These are phyloP conservation scores for Dipteronia dyeriana DNA, from an alignment of 345 rosid species.

Conservation along the genomic window DNA sequence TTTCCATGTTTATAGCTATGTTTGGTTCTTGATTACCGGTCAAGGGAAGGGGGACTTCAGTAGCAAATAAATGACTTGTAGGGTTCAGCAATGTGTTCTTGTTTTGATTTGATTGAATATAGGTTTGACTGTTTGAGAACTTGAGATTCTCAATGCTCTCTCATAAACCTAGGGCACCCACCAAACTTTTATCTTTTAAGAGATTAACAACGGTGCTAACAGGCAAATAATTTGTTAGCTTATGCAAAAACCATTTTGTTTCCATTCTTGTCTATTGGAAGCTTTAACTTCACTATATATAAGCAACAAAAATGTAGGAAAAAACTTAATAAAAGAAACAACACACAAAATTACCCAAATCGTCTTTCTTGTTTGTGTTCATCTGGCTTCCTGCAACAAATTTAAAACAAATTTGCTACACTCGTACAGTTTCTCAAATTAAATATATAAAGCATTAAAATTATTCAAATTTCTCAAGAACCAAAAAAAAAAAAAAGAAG, in stretches of 20 bases:
- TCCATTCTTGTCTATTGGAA: constrained; percentile 10
- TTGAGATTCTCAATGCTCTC: constrained; percentile 18
- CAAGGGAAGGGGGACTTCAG: constrained; percentile 1
- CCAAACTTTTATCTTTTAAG: not conserved
- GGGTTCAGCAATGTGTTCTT: constrained; percentile 20
- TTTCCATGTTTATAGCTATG: not conserved
- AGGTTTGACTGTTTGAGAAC: too few relatives aligned
- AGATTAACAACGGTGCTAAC: constrained; percentile 18
- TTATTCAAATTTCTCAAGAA: not conserved
- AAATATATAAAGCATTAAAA: not conserved
- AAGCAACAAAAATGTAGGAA: not conserved
- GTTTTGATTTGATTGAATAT: constrained; percentile 12
- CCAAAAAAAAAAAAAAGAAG: not conserved
- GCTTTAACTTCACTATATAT: not conserved
- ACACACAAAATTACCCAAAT: constrained; percentile 42
- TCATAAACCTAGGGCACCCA: constrained; percentile 24
- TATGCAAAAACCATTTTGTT: constrained; percentile 18
- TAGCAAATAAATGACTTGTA: not conserved
- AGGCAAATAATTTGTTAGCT: constrained; percentile 25
- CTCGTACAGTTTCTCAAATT: not conserved
- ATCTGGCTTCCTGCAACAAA: constrained; percentile 51
- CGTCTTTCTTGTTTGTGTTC: constrained; percentile 58
- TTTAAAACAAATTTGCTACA: not conserved
- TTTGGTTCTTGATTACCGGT: not conserved
- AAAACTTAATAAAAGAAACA: not conserved